A percentile compares a stretch with the other conserved stretches of the same genome.
Conservation (phyloP, 257 asterid species). For the Petrea volubilis region DNA sequence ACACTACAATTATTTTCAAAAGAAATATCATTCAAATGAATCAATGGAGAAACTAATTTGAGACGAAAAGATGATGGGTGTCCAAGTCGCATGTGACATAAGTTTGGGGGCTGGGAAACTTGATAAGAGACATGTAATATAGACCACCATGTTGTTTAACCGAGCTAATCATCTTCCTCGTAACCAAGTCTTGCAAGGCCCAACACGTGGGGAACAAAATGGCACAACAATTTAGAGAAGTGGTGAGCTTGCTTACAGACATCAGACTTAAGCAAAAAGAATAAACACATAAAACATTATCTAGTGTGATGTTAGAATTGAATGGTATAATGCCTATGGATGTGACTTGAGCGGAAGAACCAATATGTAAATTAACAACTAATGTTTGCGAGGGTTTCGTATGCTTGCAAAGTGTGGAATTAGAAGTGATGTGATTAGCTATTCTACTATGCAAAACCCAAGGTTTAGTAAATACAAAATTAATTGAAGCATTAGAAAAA, state of each 20-base stretch:
- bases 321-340: neutral
- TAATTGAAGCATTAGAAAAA: no score
- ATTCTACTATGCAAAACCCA: conserved; percentile 14
- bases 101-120: neutral
- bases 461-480: neutral
- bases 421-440: conserved; percentile 5
- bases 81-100: conserved; percentile 2
- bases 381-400: no score
- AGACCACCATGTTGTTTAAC: conserved; percentile 9
- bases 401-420: neutral
- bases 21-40: neutral
- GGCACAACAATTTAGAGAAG: neutral
- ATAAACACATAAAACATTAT: neutral
- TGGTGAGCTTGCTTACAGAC: neutral
- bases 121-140: neutral
- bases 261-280: neutral
- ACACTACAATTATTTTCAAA: neutral
- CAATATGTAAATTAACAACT: no score
- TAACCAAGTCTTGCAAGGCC: conserved; percentile 9
- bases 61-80: neutral
- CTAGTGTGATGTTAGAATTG: neutral
- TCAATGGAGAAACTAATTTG: neutral
- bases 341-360: neutral
- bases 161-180: conserved; percentile 21
- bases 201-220: neutral